Evolutionary conservation across 2,329 filamentous ascomycete genomes (phyloP).

Genomic region (Chaetomiaceae sp.): DNA sequence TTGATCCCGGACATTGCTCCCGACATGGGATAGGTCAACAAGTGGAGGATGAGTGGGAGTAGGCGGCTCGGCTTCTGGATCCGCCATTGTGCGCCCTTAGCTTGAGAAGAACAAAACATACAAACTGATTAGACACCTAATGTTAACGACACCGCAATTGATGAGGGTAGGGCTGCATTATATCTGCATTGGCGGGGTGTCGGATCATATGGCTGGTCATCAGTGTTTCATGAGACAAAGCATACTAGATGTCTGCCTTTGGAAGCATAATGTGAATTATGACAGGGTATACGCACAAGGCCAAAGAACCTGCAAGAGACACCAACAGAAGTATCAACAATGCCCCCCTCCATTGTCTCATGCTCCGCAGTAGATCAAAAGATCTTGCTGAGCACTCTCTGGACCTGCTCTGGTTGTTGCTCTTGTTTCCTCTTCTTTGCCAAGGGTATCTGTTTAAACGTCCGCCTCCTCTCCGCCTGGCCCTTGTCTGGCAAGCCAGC

Average conservation of each 20-base stretch:
- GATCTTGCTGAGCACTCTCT: slow-evolving; percentile 60
- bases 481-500: slow-evolving; percentile 26
- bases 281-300: slow-evolving; percentile 7
- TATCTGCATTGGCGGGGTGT: neutral
- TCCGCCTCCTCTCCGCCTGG: slow-evolving; percentile 37
- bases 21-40: too few relatives aligned
- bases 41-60: too few relatives aligned
- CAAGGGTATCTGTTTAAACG: slow-evolving; percentile 64
- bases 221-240: slow-evolving; percentile 2
- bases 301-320: neutral
- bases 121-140: neutral
- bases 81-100: neutral
- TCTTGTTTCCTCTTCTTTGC: slow-evolving; percentile 50
- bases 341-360: neutral
- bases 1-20: neutral
- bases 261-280: neutral
- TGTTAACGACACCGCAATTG: neutral
- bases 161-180: neutral
- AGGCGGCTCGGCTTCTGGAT: neutral
- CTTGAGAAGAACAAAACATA: neutral
- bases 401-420: slow-evolving; percentile 51
- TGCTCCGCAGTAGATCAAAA: slow-evolving; percentile 41
- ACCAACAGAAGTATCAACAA: neutral
- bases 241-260: neutral
- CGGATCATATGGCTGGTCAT: neutral